phyloP scores from a whole-genome alignment of 2,329 filamentous ascomycete genomes.

The Acarospora socialis region DNA sequence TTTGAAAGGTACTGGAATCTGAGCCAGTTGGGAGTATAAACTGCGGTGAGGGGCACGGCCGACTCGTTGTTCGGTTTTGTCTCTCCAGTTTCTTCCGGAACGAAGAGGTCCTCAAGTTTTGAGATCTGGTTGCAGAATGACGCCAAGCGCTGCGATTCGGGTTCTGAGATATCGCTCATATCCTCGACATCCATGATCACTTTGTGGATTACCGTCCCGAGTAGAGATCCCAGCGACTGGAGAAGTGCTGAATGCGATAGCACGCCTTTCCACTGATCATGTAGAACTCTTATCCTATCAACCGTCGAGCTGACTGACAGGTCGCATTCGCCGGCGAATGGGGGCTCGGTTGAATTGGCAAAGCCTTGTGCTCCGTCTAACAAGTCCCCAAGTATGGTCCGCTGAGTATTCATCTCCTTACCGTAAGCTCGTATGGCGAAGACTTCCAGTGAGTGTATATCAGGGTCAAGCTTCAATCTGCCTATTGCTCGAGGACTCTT shows the following conservation, averaged over 20 bases:
- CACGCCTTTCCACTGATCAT: constrained; percentile 42
- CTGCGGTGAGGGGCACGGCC: constrained; percentile 38
- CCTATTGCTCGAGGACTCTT: neutral
- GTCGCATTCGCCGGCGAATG: constrained; percentile 46
- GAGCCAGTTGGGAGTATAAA: constrained; percentile 50
- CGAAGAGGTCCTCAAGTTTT: constrained; percentile 42
- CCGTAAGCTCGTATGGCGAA: constrained; percentile 49
- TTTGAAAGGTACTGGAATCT: constrained; percentile 51
- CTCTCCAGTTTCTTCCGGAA: constrained; percentile 26
- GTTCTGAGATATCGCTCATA: constrained; percentile 48
- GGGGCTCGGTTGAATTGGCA: constrained; percentile 41
- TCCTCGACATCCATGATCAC: constrained; percentile 49
- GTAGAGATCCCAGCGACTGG: constrained; percentile 46
- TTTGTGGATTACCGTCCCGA: constrained; percentile 43
- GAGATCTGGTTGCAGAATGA: constrained; percentile 41
- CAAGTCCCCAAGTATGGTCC: constrained; percentile 46
- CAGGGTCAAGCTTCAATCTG: constrained; percentile 28
- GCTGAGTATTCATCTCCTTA: constrained; percentile 50
- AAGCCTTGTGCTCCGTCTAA: constrained; percentile 51
- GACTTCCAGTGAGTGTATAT: constrained; percentile 41
- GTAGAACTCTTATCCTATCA: constrained; percentile 42
- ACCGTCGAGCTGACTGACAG: constrained; percentile 43
- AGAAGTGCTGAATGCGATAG: constrained; percentile 45
- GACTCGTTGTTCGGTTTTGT: constrained; percentile 19
- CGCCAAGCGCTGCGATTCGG: constrained; percentile 46